phyloP scores from a whole-genome alignment of 371 early-diverging fungal species.

The Conidiobolus incongruus region DNA sequence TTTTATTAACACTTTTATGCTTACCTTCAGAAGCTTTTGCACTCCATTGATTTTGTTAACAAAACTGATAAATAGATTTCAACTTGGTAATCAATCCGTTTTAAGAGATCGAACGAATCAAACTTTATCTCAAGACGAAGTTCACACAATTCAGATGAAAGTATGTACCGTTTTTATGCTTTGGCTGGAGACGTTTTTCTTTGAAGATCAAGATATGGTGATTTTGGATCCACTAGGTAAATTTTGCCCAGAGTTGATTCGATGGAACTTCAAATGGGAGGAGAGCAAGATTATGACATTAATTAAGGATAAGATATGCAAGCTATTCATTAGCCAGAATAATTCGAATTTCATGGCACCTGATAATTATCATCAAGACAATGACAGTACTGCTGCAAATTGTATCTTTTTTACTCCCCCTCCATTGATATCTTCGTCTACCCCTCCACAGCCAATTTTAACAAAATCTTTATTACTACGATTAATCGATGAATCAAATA shows the following conservation, averaged over 20 bases:
- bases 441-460: no score
- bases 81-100: constrained; percentile 38
- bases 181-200: constrained; percentile 24
- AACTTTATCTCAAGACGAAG: constrained; percentile 29
- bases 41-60: constrained; percentile 40
- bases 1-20: constrained; percentile 59
- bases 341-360: no score
- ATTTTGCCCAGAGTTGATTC: constrained; percentile 8
- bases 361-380: no score
- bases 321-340: no score
- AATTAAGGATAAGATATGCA: no score
- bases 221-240: constrained; percentile 7
- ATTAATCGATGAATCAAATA: no score
- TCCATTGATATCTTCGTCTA: no score
- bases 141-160: constrained; percentile 9
- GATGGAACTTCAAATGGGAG: neutral
- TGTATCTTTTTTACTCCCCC: no score
- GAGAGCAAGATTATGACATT: neutral
- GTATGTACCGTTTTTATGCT: constrained; percentile 22
- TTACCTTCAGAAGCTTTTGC: constrained; percentile 69
- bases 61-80: constrained; percentile 37
- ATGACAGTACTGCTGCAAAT: no score
- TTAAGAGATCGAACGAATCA: constrained; percentile 29
- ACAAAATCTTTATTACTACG: no score
- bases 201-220: constrained; percentile 12